Base-by-base conservation (phyloP, 192 early-diverging fungal species). In the Coemansia sp. region DNA sequence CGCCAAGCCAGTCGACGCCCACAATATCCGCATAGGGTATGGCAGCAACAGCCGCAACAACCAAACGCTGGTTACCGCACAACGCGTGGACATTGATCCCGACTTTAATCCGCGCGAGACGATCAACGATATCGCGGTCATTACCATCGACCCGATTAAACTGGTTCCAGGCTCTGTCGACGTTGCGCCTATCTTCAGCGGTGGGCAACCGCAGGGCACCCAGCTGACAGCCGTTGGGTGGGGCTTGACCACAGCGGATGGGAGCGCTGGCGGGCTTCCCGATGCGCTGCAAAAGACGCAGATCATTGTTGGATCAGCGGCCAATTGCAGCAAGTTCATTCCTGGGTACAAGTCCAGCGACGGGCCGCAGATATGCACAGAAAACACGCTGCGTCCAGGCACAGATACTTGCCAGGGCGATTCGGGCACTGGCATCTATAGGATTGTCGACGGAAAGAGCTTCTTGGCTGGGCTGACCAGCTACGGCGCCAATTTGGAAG, bases 371-470 rank as follows among this genome's bases (percentile, higher is more conserved):
- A 72, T 81, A 15, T 81, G 78, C 64, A 81, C 78, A 0, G 69
- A 81, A 14, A 81, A 81, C 43, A 63, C 66, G 44, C 73, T 81
- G 18, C n/a, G 39, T 16, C 73, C 38, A 15, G 78, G 78, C 41
- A 43, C 49, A 2, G 78, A 81, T 24, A 81, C 78, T 4, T 81
- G 78, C 57, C 78, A 81, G 70, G 78, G 73, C n/a, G 78, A 81
- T 60, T 75, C 73, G 0, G 78, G 78, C 4, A 81, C 78, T 1
- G 78, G 78, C 15, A 67, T 76, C 30, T 75, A 69, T 59, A 62
- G 64, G 15, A 51, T 49, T 4, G 35, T 49, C 1, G 60, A 52
- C 16, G 78, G 78, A 2, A 33, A 51, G 8, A 26, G 14, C 20
- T 81, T 55, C 49, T 26, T 81, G 46, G 78, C 69, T 8, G 78